A percentile compares a stretch with the other conserved stretches of the same genome.
These are phyloP conservation scores for Microbotryum violaceum DNA, from an alignment of 1,284 basidiomycete genomes.

Conservation along the genomic window DNA sequence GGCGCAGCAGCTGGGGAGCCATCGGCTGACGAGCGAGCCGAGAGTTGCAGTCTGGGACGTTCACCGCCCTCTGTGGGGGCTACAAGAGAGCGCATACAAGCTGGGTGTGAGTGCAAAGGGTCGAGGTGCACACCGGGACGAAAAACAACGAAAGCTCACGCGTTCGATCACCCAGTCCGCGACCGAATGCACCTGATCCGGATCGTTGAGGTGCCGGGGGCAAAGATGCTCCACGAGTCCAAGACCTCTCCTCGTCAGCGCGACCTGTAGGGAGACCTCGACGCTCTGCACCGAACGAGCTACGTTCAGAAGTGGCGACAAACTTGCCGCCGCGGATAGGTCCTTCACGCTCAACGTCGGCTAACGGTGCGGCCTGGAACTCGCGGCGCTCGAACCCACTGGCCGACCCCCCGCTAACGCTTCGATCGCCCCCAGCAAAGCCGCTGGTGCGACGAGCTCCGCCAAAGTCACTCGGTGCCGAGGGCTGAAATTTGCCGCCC, in stretches of 20 bases:
- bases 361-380: slow-evolving; percentile 22
- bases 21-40: slow-evolving; percentile 18
- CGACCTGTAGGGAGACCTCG: not conserved
- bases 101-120: not conserved
- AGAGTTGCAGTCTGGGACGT: slow-evolving; percentile 25
- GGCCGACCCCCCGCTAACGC: slow-evolving; percentile 28
- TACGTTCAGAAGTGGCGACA: not conserved
- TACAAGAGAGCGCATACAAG: not conserved
- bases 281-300: not conserved
- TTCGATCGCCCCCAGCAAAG: slow-evolving; percentile 14
- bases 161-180: slow-evolving; percentile 5
- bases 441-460: not conserved
- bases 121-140: not conserved
- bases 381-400: slow-evolving; percentile 23
- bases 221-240: slow-evolving; percentile 19
- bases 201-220: not conserved
- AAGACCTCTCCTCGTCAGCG: slow-evolving; percentile 17
- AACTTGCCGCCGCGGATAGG: slow-evolving; percentile 46
- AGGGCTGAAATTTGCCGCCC: slow-evolving; percentile 44
- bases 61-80: slow-evolving; percentile 11
- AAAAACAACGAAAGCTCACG: slow-evolving; percentile 5
- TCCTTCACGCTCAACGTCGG: slow-evolving; percentile 42
- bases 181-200: slow-evolving; percentile 8
- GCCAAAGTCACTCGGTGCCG: slow-evolving; percentile 10
- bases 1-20: slow-evolving; percentile 62